Percentiles rank a stretch among this genome's conserved stretches.
These are phyloP conservation scores for Auriscalpium orientale DNA, from an alignment of 768 basidiomycete species.

Conservation along the genomic window DNA sequence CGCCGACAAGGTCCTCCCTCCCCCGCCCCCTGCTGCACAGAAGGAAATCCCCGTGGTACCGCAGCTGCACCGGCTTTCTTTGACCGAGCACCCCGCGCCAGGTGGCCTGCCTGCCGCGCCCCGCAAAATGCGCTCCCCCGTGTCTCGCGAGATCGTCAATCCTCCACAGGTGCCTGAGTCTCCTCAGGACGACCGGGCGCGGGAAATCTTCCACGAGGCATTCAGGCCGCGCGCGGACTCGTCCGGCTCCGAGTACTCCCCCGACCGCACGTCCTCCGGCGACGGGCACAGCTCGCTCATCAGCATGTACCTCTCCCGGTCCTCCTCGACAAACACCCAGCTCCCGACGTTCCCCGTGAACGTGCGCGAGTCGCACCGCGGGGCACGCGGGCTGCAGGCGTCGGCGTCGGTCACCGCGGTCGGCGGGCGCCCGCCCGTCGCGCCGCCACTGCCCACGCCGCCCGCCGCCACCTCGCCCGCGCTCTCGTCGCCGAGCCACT, in stretches of 20 bases:
- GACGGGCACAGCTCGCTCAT: constrained; percentile 19
- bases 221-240: background rate
- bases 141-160: background rate
- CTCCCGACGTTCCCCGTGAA: constrained; percentile 14
- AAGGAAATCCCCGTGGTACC: constrained; percentile 7
- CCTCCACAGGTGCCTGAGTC: background rate
- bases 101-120: constrained; percentile 4
- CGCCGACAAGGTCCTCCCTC: constrained; percentile 15
- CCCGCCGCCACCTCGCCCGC: background rate
- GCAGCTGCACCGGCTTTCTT: background rate
- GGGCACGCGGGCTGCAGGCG: background rate
- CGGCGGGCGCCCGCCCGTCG: background rate
- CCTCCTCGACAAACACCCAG: constrained; percentile 4
- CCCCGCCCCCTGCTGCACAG: constrained; percentile 14
- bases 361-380: constrained; percentile 4
- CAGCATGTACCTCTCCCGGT: constrained; percentile 21
- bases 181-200: background rate
- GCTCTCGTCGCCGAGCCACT: constrained; percentile 2
- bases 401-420: constrained; percentile 4
- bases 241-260: too few relatives aligned
- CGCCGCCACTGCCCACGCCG: background rate
- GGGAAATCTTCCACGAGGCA: background rate
- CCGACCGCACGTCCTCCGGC: background rate
- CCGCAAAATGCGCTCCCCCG: constrained; percentile 1
- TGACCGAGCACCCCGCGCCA: background rate